Evolutionary conservation across 2,329 filamentous ascomycete species (phyloP), one percentile per base, ranked within the genome.

Genomic region (Aspergillus hortae): DNA sequence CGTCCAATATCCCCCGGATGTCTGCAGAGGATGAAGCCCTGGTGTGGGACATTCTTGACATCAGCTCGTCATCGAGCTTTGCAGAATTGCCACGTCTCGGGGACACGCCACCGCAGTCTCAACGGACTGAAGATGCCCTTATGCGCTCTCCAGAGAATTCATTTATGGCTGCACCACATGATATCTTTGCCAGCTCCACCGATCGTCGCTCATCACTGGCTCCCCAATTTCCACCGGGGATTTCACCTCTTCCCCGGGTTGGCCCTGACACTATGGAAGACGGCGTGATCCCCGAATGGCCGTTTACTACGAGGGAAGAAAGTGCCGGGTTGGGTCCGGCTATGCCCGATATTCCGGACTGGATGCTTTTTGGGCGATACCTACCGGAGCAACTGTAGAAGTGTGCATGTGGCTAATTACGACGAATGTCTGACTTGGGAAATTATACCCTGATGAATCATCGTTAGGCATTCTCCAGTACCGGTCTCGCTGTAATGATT

Each of bases 31-130:
- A 64, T 17, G 62, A 64, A 30, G 42, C 44, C 17, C 46, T 64
- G 4, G 61, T 63, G 60, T 64, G 62, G 62, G 54, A 62, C 41
- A 64, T 64, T 23, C 56, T 64, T 4, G 62, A 64, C 49, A 48
- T 64, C 7, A 54, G 57, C 23, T 57, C 58, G 4, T 62, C 53
- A 2, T 58, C 51, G 5, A 46, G 41, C 5, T 45, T 49, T 3
- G 32, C 25, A 0, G 33, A 46, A 14, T 15, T 44, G 1, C 40
- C 38, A 2, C 49, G 50, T 7, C 47, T 50, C 2, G 46, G 44
- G 14, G 49, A 51, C 17, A 32, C 49, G 4, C 14, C 40, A 10
- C 52, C 48, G 6, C 32, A 47, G 9, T 4, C 17, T 2, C 15
- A 44, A 17, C 30, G 35, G 49, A 4, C 25, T 30, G 9, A 46